phyloP scores from a whole-genome alignment of 2,329 filamentous ascomycete species.

The Dactylellina sp. region DNA sequence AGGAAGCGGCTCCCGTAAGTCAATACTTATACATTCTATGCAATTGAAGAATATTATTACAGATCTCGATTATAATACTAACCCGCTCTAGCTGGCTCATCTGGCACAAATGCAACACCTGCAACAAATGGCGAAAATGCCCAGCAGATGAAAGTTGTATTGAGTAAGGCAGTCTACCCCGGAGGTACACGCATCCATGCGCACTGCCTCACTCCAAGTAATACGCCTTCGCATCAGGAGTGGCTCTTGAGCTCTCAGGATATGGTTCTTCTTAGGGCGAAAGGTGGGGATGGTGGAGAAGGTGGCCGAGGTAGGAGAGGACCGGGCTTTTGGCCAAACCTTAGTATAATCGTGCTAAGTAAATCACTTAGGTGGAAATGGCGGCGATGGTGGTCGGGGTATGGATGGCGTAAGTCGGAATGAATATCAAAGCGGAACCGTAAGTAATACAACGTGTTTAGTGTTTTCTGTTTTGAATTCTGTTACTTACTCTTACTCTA shows the following conservation, averaged over 20 bases:
- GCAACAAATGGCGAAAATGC: constrained; percentile 27
- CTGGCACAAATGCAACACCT: constrained; percentile 31
- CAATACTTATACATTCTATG: background rate
- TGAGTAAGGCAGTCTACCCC: background rate
- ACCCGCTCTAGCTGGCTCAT: constrained; percentile 9
- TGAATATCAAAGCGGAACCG: constrained; percentile 27
- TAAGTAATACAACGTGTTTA: background rate
- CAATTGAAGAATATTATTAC: too few relatives aligned
- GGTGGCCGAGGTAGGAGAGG: constrained; percentile 8
- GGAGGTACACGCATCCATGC: constrained; percentile 10
- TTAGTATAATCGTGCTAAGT: background rate
- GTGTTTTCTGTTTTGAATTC: too few relatives aligned
- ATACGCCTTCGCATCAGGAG: constrained; percentile 32
- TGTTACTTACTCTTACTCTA: background rate
- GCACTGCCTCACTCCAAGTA: constrained; percentile 26
- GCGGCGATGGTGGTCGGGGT: constrained; percentile 22
- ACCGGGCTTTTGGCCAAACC: too few relatives aligned
- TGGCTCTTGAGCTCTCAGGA: constrained; percentile 22
- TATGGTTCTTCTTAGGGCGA: constrained; percentile 33
- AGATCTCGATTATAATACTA: background rate
- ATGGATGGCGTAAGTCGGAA: constrained; percentile 25
- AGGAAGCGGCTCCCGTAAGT: constrained; percentile 31
- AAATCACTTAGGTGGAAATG: constrained; percentile 20
- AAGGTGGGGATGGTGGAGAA: constrained; percentile 22
- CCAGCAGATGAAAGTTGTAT: constrained; percentile 17